Base-by-base conservation (phyloP, 1,284 basidiomycete genomes). In the Irpex sp. region DNA sequence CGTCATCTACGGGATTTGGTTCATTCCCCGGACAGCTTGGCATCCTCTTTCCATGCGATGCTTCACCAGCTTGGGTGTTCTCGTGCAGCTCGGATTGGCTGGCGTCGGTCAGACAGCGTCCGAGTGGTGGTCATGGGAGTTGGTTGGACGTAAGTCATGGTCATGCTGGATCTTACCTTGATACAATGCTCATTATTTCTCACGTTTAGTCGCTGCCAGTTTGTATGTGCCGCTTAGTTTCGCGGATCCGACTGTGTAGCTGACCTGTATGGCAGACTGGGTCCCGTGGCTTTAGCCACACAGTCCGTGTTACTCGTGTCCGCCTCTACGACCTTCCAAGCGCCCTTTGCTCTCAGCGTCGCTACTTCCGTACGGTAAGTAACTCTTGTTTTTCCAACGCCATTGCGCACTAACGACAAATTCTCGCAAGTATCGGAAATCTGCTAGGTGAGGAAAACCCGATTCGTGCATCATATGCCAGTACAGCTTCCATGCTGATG, bases 111-210 rank as follows among this genome's bases (percentile, higher is more conserved):
- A 85, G 67, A 82, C 78, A 37, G 92, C 90, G 1, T 86, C 86
- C 7, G 94, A 96, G 72, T 96, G 94, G 94, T 95, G 93, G 93
- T 88, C 89, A 43, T 95, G 94, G 94, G 94, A 95, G 72, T 79
- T 94, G 3, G 78, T 92, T 59, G 81, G 80, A 57, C 74, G 83
- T 85, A 65, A 67, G 83, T 80, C 2, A 63, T 17, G 3, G 47
- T 54, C 26, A 19, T 8, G 31, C 33, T 33, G 31, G 31, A 33
- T 33, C 31, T n/a, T 59, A 8, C 5, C 9, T 21, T 17, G 26
- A 13, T 55, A 5, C 9, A 19, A 17, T 55, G 15, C 53, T 55
- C 7, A 55, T 1, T 5, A 11, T 55, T 15, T 17, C 7, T 31
- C 9, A 21, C 11, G 9, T 19, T 15, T 53, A 82, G 84, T 81